Evolutionary conservation across 352 stramenopile species (phyloP).

Genomic region (Phytopythium sindhum): DNA sequence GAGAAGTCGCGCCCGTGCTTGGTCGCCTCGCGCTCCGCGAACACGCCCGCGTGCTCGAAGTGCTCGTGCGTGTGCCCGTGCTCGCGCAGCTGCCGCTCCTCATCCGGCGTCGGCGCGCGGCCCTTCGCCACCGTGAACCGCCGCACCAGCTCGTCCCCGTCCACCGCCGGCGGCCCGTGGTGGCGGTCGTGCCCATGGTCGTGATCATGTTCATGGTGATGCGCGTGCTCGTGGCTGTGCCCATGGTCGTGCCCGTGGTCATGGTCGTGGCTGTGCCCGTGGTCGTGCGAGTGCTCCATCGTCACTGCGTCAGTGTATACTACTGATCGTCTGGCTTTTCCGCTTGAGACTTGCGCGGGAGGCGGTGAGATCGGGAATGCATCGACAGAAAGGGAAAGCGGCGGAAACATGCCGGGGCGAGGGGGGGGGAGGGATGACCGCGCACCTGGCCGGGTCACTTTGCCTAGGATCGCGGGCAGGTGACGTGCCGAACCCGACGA

Average conservation of each 20-base stretch:
- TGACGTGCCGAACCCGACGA: background rate
- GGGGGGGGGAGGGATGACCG: background rate
- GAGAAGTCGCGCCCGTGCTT: conserved; percentile 64
- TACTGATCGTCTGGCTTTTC: background rate
- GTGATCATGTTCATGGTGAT: conserved; percentile 26
- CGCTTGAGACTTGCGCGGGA: background rate
- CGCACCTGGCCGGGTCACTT: background rate
- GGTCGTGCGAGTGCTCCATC: conserved; percentile 31
- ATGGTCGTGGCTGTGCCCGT: conserved; percentile 24
- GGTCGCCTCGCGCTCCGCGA: conserved; percentile 56
- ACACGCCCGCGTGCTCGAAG: conserved; percentile 77
- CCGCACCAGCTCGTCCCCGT: conserved; percentile 63
- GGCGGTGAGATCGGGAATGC: background rate
- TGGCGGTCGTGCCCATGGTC: conserved; percentile 12
- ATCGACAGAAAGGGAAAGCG: background rate
- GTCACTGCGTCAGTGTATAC: background rate
- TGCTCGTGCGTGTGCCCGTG: conserved; percentile 89
- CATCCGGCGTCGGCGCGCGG: conserved; percentile 61
- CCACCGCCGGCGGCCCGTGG: conserved; percentile 27
- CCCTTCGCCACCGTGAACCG: conserved; percentile 62
- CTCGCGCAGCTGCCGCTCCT: conserved; percentile 73
- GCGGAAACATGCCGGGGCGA: background rate
- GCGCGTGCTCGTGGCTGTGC: conserved; percentile 29
- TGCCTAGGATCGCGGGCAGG: background rate
- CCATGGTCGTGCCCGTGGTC: conserved; percentile 22